Conservation (phyloP, 2,329 filamentous ascomycete species). For the Lasiodiplodia sp. region DNA sequence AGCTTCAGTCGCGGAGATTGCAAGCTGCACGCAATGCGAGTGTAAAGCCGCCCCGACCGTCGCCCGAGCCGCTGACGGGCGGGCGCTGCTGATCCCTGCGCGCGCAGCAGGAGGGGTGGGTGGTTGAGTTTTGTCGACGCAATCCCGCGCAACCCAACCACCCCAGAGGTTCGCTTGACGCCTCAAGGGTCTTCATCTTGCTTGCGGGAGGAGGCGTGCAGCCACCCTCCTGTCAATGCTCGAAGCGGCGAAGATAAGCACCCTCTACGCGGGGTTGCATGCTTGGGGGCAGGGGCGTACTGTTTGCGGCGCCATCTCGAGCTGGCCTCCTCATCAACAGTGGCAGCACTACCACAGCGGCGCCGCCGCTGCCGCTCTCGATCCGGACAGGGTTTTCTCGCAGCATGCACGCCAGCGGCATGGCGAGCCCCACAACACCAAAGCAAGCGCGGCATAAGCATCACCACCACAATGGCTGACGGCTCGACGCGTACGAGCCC, state of each 20-base stretch:
- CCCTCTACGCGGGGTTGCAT: conserved; percentile 13
- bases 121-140: conserved; percentile 19
- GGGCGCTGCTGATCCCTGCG: conserved; percentile 17
- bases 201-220: conserved; percentile 5
- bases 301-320: not conserved
- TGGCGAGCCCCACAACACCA: conserved; percentile 22
- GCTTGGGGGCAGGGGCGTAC: not conserved
- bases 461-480: conserved; percentile 16
- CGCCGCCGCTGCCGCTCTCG: conserved; percentile 1
- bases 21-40: not conserved
- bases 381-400: not conserved
- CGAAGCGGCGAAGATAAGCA: conserved; percentile 24
- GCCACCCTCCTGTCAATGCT: not conserved
- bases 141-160: conserved; percentile 10
- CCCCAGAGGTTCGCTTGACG: conserved; percentile 3
- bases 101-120: conserved; percentile 8
- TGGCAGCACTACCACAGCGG: conserved; percentile 10
- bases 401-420: conserved; percentile 10
- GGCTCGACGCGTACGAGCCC: conserved; percentile 10
- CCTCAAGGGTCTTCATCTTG: conserved; percentile 22
- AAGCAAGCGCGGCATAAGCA: conserved; percentile 10
- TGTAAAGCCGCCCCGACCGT: not conserved
- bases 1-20: not conserved
- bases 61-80: conserved; percentile 23
- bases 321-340: not conserved